phyloP scores from a whole-genome alignment of 768 basidiomycete species.

The Arthromyces matolae region DNA sequence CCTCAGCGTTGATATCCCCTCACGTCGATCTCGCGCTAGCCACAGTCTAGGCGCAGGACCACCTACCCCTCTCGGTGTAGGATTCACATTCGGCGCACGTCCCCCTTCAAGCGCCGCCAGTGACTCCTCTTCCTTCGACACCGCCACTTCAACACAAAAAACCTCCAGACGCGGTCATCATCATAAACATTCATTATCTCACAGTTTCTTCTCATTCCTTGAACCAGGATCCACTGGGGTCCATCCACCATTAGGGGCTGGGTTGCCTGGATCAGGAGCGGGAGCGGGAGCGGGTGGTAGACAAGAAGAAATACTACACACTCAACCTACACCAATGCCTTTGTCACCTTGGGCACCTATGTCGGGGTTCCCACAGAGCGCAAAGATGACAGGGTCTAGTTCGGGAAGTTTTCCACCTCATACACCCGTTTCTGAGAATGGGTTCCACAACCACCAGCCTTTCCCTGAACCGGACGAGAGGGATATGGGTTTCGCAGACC shows the following conservation, averaged over 20 bases:
- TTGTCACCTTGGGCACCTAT: conserved; percentile 67
- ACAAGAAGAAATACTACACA: too few relatives aligned
- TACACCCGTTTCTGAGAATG: conserved; percentile 7
- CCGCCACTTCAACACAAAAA: conserved; percentile 8
- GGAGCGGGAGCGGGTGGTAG: conserved; percentile 19
- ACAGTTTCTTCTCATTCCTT: conserved; percentile 94
- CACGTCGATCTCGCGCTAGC: conserved; percentile 24
- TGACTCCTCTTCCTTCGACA: conserved; percentile 25
- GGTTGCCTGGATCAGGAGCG: conserved; percentile 2
- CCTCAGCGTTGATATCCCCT: conserved; percentile 37
- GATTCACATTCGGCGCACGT: conserved; percentile 66
- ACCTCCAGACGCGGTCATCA: conserved; percentile 69
- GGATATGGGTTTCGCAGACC: too few relatives aligned
- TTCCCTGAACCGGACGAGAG: too few relatives aligned
- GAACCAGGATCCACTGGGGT: conserved; percentile 55
- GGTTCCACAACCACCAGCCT: too few relatives aligned
- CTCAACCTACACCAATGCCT: conserved; percentile 57
- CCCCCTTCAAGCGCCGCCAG: conserved; percentile 34
- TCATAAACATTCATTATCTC: conserved; percentile 91
- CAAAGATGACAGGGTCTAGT: conserved; percentile 31
- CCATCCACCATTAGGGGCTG: too few relatives aligned
- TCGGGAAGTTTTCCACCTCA: conserved; percentile 11
- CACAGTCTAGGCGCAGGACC: conserved; percentile 17
- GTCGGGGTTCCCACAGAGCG: conserved; percentile 34
- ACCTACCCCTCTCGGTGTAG: conserved; percentile 41